These are phyloP conservation scores for Phaeotremella fagi DNA, from an alignment of 768 basidiomycete genomes.

Conservation along the genomic window DNA sequence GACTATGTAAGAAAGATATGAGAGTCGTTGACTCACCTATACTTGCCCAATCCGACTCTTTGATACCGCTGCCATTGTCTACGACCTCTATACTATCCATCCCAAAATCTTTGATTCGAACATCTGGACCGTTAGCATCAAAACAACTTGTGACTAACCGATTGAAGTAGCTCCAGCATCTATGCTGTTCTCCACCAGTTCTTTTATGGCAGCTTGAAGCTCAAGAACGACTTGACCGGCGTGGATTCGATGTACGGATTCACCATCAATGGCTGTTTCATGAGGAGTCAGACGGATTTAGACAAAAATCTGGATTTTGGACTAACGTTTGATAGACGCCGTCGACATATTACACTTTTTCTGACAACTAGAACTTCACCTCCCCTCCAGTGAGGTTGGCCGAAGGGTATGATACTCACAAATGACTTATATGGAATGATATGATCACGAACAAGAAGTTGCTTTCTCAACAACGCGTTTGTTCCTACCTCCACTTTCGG, in stretches of 20 bases:
- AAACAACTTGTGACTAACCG: slow-evolving; percentile 56
- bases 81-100: slow-evolving; percentile 75
- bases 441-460: too few relatives aligned
- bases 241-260: slow-evolving; percentile 79
- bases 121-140: slow-evolving; percentile 59
- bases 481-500: too few relatives aligned
- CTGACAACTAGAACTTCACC: too few relatives aligned
- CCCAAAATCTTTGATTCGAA: slow-evolving; percentile 84
- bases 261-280: slow-evolving; percentile 62
- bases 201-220: slow-evolving; percentile 89
- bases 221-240: slow-evolving; percentile 94
- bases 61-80: slow-evolving; percentile 88
- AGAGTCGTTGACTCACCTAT: slow-evolving; percentile 59
- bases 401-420: too few relatives aligned
- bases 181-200: slow-evolving; percentile 90
- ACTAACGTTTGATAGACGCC: slow-evolving; percentile 21
- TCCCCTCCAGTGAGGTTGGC: too few relatives aligned
- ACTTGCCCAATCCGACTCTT: slow-evolving; percentile 66
- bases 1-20: neutral
- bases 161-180: slow-evolving; percentile 86
- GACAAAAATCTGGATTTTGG: too few relatives aligned
- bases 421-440: too few relatives aligned
- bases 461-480: too few relatives aligned
- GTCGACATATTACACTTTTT: too few relatives aligned
- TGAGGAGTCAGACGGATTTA: too few relatives aligned